Evolutionary conservation across 1,139 yeast species (phyloP).

Genomic region (Saccharomycopsis hybrid): DNA sequence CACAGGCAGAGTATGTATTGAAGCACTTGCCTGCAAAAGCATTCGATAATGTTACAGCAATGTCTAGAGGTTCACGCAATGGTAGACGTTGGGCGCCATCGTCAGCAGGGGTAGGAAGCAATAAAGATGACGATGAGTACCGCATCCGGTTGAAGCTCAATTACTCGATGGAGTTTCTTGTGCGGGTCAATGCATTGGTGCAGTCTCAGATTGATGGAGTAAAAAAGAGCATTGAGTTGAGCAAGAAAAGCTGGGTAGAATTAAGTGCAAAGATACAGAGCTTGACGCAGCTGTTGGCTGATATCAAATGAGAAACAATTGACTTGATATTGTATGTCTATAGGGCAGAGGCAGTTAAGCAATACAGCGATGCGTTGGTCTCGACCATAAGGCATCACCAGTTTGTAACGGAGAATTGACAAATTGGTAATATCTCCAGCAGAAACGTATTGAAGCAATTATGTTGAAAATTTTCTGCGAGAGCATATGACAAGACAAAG

Average conservation of each 20-base stretch:
- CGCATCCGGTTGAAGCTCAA: slow-evolving; percentile 1
- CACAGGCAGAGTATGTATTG: neutral
- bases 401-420: no score
- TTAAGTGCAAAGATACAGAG: slow-evolving; percentile 5
- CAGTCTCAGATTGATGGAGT: slow-evolving; percentile 3
- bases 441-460: no score
- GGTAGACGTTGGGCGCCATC: neutral
- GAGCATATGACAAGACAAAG: no score
- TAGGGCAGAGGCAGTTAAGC: no score
- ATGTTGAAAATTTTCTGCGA: no score
- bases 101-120: neutral
- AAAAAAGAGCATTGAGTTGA: neutral
- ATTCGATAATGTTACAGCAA: neutral
- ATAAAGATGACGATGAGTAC: neutral
- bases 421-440: no score
- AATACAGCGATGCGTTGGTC: no score
- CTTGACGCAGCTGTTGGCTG: slow-evolving; percentile 1
- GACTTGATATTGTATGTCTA: no score
- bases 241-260: slow-evolving; percentile 4
- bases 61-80: neutral
- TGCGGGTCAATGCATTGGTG: slow-evolving; percentile 4
- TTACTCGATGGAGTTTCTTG: slow-evolving; percentile 6
- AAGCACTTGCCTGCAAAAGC: neutral
- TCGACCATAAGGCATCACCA: no score
- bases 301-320: neutral